Base-by-base conservation (phyloP, 768 basidiomycete genomes). In the Pisolithus orientalis region DNA sequence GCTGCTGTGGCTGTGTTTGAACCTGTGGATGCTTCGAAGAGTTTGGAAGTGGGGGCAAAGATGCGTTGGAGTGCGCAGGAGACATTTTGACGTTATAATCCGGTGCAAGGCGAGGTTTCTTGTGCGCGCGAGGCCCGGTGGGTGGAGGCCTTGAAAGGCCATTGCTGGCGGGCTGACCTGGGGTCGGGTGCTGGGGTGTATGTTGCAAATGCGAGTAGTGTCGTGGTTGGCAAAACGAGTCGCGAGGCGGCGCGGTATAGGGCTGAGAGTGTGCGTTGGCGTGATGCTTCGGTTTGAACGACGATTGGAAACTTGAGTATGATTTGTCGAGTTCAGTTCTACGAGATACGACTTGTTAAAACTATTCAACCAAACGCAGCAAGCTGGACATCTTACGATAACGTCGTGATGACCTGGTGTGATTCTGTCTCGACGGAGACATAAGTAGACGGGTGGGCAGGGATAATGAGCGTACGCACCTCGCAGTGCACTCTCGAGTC, bases 261-360 rank as follows among this genome's bases (percentile, higher is more conserved):
- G 77, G 72, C 51, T 74, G 71, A 0, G 73, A 61, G 8, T 61
- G 58, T 49, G 64, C 66, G 60, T 65, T 71, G 9, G 46, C 21
- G 21, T 47, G 46, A 11, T 61, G 63, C 34, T 70, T 74, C 56
- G 76, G 74, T 43, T 77, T 75, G 13, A 73, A 59, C 48, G 74
- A 68, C 32, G 71, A 65, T 54, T 74, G 69, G 55, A 87, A 74
- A n/a, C 77, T 73, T 53, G 85, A 83, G 60, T 88, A 81, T 5
- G 85, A 79, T 66, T 86, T 87, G 49, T 90, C 86, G 24, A 92
- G 74, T 65, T 93, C 90, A 39, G 79, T 75, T 39, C 90, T 92
- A 57, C 32, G 45, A 49, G 34, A 46, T 9, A 28, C 32, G 57
- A 65, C 56, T 55, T 50, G 25, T 57, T 59, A 21, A 44, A 50